Conservation (phyloP, 495 filamentous ascomycete genomes). For the Hypoxylon intermedium region DNA sequence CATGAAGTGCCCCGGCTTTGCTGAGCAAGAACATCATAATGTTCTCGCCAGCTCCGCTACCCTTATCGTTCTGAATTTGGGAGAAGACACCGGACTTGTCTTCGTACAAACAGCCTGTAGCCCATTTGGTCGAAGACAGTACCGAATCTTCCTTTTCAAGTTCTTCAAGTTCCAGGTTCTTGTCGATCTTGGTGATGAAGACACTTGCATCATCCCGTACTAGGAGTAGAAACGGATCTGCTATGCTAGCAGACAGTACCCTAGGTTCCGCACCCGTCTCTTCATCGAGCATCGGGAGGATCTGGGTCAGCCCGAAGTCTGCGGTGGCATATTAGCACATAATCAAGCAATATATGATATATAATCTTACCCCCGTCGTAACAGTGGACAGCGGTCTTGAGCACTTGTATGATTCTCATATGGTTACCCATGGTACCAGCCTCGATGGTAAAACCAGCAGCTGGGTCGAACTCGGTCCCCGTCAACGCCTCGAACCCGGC, state of each 20-base stretch:
- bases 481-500: constrained; percentile 69
- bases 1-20: constrained; percentile 72
- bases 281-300: constrained; percentile 88
- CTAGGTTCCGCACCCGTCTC: constrained; percentile 77
- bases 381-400: constrained; percentile 80
- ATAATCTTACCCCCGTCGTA: constrained; percentile 80
- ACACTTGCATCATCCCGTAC: constrained; percentile 81
- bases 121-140: constrained; percentile 70
- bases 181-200: constrained; percentile 76
- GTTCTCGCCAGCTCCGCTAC: constrained; percentile 51
- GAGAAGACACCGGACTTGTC: constrained; percentile 67
- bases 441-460: constrained; percentile 81
- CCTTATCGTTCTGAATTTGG: constrained; percentile 50
- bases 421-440: constrained; percentile 76
- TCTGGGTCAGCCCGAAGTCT: constrained; percentile 88
- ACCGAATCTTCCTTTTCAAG: constrained; percentile 64
- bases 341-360: constrained; percentile 42
- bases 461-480: constrained; percentile 86
- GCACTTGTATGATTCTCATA: constrained; percentile 81
- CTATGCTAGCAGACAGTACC: constrained; percentile 81
- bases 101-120: constrained; percentile 78
- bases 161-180: constrained; percentile 85
- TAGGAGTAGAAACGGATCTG: constrained; percentile 86
- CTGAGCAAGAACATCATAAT: constrained; percentile 78
- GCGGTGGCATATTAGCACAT: constrained; percentile 35